A percentile compares a stretch with the other conserved stretches of the same genome.
Evolutionary conservation across 768 basidiomycete genomes (phyloP).

Genomic region (Agrocybe pediades): DNA sequence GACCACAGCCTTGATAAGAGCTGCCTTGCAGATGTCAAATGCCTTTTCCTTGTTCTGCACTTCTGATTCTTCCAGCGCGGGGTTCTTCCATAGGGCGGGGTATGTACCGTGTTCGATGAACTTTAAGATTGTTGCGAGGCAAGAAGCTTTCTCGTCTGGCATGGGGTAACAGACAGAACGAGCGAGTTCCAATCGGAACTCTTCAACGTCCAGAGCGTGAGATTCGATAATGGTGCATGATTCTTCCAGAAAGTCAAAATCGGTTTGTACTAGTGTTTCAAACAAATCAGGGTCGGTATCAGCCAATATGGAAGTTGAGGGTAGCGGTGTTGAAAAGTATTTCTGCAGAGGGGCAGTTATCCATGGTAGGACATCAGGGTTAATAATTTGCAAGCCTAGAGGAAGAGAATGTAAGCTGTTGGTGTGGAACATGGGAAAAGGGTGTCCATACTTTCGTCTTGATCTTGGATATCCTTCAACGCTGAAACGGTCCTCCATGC

Average conservation of each 20-base stretch:
- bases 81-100: constrained; percentile 61
- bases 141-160: constrained; percentile 56
- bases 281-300: constrained; percentile 41
- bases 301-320: constrained; percentile 38
- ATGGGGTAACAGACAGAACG: constrained; percentile 61
- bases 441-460: constrained; percentile 59
- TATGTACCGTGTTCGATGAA: constrained; percentile 78
- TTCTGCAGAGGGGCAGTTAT: constrained; percentile 58
- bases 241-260: constrained; percentile 75
- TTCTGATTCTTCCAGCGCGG: constrained; percentile 49
- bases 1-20: constrained; percentile 82
- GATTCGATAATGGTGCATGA: constrained; percentile 77
- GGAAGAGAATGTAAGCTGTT: background rate
- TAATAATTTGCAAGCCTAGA: constrained; percentile 59
- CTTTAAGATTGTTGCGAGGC: constrained; percentile 63
- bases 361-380: constrained; percentile 62
- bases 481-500: constrained; percentile 76
- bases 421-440: background rate
- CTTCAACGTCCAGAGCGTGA: constrained; percentile 75
- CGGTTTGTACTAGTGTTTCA: constrained; percentile 54
- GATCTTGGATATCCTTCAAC: constrained; percentile 70
- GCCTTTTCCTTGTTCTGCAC: constrained; percentile 63
- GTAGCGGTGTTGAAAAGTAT: constrained; percentile 58
- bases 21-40: constrained; percentile 83
- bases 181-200: constrained; percentile 71